Base-by-base conservation (phyloP, 2,329 filamentous ascomycete genomes). In the Apiospora aurea region DNA sequence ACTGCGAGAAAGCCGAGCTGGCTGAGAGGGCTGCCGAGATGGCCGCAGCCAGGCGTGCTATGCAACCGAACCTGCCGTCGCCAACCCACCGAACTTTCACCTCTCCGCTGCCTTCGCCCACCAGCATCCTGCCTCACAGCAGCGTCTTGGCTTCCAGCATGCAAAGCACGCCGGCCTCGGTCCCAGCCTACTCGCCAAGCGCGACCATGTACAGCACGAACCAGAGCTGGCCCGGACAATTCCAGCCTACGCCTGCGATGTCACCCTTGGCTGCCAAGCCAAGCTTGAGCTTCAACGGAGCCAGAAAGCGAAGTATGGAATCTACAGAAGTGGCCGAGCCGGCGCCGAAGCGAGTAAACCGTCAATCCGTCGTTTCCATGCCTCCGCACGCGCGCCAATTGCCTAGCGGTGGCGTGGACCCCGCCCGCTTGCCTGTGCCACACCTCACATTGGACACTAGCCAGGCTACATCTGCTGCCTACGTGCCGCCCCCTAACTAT, bases 1-100 rank as follows among this genome's bases (percentile, higher is more conserved):
- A 95, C 83, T 95, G 94, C 83, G 91, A 95, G 76, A 88, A 89
- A 72, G 93, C 94, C 43, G 88, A 87, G 44, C 81, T 75, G 69
- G 77, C 79, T 18, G 69, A 70, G 44, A 66, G 53, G 29, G 69
- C 57, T 29, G 69, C 51, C 51, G 57, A 81, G 71, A 77, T 82
- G 53, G 81, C 84, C 11, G 78, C 81, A 57, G 77, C 43, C 34
- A n/a, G 69, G 16, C 51, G 26, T 26, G 57, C 69, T 24, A 24
- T 70, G 41, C 69, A 70, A 16, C n/a, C 69, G 38, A 70, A 70
- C 26, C 73, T 72, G 75, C 77, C 85, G 6, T 85, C 85, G 41
- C 84, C 83, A 14, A 81, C 78, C 47, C 81, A 78, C 72, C 81
- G 78, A 71, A 75, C 79, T 57, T 84, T 82, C 71, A 79, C 78